phyloP scores from a whole-genome alignment of 1,284 basidiomycete species.

The Marasmius fiardii region DNA sequence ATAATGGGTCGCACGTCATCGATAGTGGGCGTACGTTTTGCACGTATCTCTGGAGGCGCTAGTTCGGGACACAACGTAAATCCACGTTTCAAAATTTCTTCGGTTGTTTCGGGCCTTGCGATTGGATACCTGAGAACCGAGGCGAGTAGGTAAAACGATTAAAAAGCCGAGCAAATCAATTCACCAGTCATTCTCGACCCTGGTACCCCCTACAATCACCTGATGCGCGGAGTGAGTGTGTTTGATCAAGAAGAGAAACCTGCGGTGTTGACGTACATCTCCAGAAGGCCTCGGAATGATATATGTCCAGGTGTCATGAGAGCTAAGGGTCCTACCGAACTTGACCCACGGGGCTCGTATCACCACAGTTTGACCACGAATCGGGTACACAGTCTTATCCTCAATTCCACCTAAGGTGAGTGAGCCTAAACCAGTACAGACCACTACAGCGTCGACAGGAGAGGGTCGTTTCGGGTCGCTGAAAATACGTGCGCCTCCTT shows the following conservation, averaged over 20 bases:
- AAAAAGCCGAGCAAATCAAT: background rate
- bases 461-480: slow-evolving; percentile 20
- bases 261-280: slow-evolving; percentile 42
- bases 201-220: slow-evolving; percentile 13
- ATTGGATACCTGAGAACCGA: slow-evolving; percentile 43
- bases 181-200: slow-evolving; percentile 10
- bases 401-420: slow-evolving; percentile 77
- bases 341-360: slow-evolving; percentile 72
- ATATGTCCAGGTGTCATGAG: slow-evolving; percentile 45
- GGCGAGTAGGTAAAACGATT: slow-evolving; percentile 20
- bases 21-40: slow-evolving; percentile 45
- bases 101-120: slow-evolving; percentile 58
- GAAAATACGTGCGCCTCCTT: slow-evolving; percentile 51
- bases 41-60: slow-evolving; percentile 54
- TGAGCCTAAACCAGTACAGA: slow-evolving; percentile 66
- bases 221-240: background rate
- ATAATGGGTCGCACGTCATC: slow-evolving; percentile 63
- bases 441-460: slow-evolving; percentile 51
- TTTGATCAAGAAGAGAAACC: background rate
- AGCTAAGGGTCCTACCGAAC: slow-evolving; percentile 38
- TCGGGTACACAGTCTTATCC: slow-evolving; percentile 71
- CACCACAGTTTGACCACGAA: slow-evolving; percentile 85
- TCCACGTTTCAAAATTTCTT: slow-evolving; percentile 54
- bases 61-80: slow-evolving; percentile 66
- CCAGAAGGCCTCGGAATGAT: slow-evolving; percentile 68